Conservation (phyloP, 2,329 filamentous ascomycete species). For the Diatrype stigma region DNA sequence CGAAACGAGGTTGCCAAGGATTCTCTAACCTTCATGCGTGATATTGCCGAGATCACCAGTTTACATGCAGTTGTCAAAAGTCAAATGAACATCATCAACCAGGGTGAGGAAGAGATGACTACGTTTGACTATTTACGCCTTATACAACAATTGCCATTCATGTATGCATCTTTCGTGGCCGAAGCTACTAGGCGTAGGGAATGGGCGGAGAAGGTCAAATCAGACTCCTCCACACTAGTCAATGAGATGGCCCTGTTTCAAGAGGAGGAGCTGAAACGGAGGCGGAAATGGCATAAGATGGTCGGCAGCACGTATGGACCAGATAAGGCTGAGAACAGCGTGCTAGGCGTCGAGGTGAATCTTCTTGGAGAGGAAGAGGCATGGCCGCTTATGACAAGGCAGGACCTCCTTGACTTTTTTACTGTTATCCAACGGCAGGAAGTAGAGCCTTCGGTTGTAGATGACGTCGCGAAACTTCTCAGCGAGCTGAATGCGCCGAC, state of each 20-base stretch:
- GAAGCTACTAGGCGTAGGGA: slow-evolving; percentile 83
- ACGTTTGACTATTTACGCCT: slow-evolving; percentile 77
- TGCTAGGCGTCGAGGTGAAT: slow-evolving; percentile 79
- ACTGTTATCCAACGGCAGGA: slow-evolving; percentile 61
- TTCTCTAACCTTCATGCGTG: slow-evolving; percentile 72
- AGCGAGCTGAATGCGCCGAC: slow-evolving; percentile 78
- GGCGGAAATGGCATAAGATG: slow-evolving; percentile 85
- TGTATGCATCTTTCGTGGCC: slow-evolving; percentile 84
- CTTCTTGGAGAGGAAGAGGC: slow-evolving; percentile 72
- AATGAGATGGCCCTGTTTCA: slow-evolving; percentile 92
- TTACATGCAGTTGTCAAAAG: slow-evolving; percentile 67
- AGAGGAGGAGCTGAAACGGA: slow-evolving; percentile 84
- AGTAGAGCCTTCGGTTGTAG: slow-evolving; percentile 60
- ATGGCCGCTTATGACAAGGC: slow-evolving; percentile 74
- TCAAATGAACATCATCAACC: slow-evolving; percentile 66
- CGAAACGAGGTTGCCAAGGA: slow-evolving; percentile 65
- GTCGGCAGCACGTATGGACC: slow-evolving; percentile 70
- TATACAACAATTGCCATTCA: slow-evolving; percentile 77
- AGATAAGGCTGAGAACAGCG: slow-evolving; percentile 62
- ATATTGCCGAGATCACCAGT: slow-evolving; percentile 74
- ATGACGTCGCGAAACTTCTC: slow-evolving; percentile 71
- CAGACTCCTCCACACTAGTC: slow-evolving; percentile 79
- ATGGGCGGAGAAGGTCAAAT: slow-evolving; percentile 87
- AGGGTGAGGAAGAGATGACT: slow-evolving; percentile 71
- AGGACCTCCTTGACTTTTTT: slow-evolving; percentile 73